Evolutionary conservation across 768 basidiomycete species (phyloP).

Genomic region (Daedaleopsis sinensis): DNA sequence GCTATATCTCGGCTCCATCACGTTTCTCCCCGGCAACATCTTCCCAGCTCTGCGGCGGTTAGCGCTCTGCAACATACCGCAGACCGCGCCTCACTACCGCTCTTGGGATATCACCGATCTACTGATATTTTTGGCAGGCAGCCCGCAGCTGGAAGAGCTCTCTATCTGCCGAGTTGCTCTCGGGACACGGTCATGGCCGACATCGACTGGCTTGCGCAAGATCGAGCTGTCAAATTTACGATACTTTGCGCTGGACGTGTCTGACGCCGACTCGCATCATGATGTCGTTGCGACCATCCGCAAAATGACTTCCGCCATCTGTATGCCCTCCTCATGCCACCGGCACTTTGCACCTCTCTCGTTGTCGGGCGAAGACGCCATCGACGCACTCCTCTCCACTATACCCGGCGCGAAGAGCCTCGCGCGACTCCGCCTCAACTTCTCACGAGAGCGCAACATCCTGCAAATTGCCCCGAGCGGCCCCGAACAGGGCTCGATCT

Average conservation of each 20-base stretch:
- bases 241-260: background rate
- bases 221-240: background rate
- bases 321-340: background rate
- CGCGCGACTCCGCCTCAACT: background rate
- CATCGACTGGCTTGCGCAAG: background rate
- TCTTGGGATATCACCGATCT: background rate
- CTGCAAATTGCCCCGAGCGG: background rate
- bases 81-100: background rate
- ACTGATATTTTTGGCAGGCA: background rate
- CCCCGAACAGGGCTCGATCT: background rate
- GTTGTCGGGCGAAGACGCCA: background rate
- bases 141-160: background rate
- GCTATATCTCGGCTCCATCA: background rate
- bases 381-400: background rate
- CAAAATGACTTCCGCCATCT: background rate
- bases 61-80: background rate
- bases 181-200: background rate
- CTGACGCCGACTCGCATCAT: background rate
- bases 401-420: background rate
- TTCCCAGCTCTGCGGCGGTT: background rate
- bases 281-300: background rate
- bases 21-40: background rate
- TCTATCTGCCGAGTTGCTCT: background rate
- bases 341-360: background rate
- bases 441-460: background rate